These are phyloP conservation scores for Penicillium nucicola DNA, from an alignment of 495 filamentous ascomycete species.

Conservation along the genomic window DNA sequence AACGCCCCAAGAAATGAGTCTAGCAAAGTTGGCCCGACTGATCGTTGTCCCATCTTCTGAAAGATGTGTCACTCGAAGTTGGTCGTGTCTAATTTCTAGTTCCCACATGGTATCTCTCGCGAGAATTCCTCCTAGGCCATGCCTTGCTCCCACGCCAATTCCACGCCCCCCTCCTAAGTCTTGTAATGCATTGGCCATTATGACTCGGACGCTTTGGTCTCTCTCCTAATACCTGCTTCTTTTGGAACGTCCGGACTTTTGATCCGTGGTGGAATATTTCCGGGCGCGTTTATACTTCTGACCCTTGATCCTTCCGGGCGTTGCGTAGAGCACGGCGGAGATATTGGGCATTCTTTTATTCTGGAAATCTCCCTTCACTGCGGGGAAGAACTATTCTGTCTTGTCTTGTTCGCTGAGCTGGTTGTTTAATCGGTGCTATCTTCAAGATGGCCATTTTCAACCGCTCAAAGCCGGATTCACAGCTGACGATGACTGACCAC, in stretches of 20 bases:
- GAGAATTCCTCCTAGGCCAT: slow-evolving; percentile 16
- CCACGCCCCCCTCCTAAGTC: slow-evolving; percentile 7
- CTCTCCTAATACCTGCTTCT: slow-evolving; percentile 19
- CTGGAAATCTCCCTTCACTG: not conserved
- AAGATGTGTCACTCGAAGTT: slow-evolving; percentile 17
- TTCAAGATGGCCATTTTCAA: slow-evolving; percentile 7
- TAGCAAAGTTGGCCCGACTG: slow-evolving; percentile 1
- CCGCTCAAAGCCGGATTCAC: slow-evolving; percentile 11
- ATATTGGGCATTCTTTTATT: not conserved
- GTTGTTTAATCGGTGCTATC: not conserved
- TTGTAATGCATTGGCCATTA: not conserved
- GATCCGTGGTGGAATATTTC: not conserved
- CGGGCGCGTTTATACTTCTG: not conserved
- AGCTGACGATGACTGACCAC: slow-evolving; percentile 6
- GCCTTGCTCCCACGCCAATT: slow-evolving; percentile 23
- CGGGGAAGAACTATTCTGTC: not conserved
- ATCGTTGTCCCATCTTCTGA: slow-evolving; percentile 9
- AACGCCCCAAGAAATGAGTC: not conserved
- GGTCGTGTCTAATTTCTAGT: not conserved
- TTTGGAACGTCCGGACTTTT: slow-evolving; percentile 6
- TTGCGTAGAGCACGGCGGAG: not conserved
- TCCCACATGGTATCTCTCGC: slow-evolving; percentile 15
- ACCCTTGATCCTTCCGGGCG: not conserved
- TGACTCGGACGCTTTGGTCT: not conserved
- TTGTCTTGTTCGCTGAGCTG: not conserved